Evolutionary conservation across 202 grass and related monocot genomes (phyloP), one percentile per base, ranked within the genome.

Genomic region (Brachypodium distachyon): DNA sequence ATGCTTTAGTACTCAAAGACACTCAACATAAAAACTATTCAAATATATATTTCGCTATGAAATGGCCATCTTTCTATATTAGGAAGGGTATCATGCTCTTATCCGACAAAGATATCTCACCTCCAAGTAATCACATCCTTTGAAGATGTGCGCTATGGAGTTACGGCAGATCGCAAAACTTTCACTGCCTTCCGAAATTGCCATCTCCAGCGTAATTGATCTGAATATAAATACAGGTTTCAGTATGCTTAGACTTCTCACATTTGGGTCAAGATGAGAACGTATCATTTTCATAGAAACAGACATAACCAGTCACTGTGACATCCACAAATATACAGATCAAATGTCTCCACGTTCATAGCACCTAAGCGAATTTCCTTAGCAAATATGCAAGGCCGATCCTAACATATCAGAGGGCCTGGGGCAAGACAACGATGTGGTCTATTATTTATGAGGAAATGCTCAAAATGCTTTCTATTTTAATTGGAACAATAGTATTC

Each of bases 111-210:
- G 32, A 71, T 46, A 44, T 46, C 65, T 90, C 67, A 94, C 95
- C 95, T 98, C 91, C 82, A 98, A 84, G 65, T 78, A 63, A 33
- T 26, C 34, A 65, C 84, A 98, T 74, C 85, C 60, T 13, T 49
- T 41, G 22, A 92, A 72, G 69, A 92, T 72, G 12, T 70, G 80
- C 72, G 78, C 81, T 71, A 98, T 80, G 56, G 84, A 76, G 39
- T 77, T 88, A 14, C 79, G 72, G 61, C 76, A 83, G 50, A 76
- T 70, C 75, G 23, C 57, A 39, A 61, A 50, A 83, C 60, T 58
- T 71, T 85, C 74, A 70, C 18, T 69, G 44, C 70, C 80, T 32
- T 80, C 66, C 9, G 67, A 64, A 74, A 61, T 16, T 52, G 41
- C 79, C 81, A 88, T 83, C 70, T 98, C 91, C 73, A 92, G 41